These are phyloP conservation scores for Salix koriyanagi DNA, from an alignment of 345 rosid species.

Conservation along the genomic window DNA sequence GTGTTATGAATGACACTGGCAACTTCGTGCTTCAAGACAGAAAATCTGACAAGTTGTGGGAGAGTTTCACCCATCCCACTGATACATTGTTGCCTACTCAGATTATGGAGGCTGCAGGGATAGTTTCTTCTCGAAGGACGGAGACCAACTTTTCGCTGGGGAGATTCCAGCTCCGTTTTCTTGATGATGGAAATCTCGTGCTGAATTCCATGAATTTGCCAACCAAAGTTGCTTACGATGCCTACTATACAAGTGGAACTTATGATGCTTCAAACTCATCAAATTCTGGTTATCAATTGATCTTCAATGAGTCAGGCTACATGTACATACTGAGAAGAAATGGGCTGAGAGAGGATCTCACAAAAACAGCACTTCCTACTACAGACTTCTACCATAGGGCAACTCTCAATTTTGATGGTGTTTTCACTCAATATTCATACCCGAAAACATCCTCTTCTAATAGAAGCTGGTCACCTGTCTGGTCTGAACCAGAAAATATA, in stretches of 20 bases:
- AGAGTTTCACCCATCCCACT: neutral
- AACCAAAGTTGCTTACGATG: neutral
- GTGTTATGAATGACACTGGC: neutral
- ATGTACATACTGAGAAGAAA: neutral
- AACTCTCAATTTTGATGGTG: neutral
- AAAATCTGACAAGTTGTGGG: neutral
- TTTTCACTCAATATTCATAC: neutral
- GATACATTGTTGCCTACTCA: constrained; percentile 8
- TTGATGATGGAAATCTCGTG: neutral
- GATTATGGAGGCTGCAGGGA: neutral
- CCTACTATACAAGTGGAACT: neutral
- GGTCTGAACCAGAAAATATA: constrained; percentile 21
- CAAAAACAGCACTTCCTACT: neutral
- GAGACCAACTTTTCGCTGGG: constrained; percentile 5
- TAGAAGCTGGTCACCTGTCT: neutral
- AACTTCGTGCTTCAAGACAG: neutral
- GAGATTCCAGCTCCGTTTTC: constrained; percentile 2
- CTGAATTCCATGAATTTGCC: neutral
- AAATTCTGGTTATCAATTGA: neutral
- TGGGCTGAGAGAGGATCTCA: too few species aligned
- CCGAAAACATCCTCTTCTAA: neutral
- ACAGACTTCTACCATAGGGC: neutral
- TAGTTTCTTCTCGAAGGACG: neutral
- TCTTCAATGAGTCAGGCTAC: constrained; percentile 6
- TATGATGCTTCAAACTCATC: neutral